Conservation (phyloP, 2,329 filamentous ascomycete genomes). For the Parasarocladium wereldwijsianum region DNA sequence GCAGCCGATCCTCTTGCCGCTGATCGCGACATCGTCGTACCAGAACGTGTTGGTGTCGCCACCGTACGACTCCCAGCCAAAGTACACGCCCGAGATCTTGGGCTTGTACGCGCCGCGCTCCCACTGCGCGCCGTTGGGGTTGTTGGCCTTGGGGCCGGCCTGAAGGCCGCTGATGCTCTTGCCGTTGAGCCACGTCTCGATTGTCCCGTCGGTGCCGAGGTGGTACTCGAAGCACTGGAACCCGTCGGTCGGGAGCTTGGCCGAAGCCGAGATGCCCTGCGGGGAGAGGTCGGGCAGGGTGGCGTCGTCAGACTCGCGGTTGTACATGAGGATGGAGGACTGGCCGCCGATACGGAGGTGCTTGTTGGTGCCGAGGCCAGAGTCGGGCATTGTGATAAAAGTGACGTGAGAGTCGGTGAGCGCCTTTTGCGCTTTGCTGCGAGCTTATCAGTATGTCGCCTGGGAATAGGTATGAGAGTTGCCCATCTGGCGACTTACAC, state of each 20-base stretch:
- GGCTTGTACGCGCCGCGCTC: slow-evolving; percentile 31
- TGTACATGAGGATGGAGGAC: slow-evolving; percentile 47
- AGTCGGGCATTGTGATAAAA: slow-evolving; percentile 50
- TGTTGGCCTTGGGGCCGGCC: slow-evolving; percentile 27
- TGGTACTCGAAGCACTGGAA: slow-evolving; percentile 51
- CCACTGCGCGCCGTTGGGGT: slow-evolving; percentile 39
- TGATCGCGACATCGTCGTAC: slow-evolving; percentile 43
- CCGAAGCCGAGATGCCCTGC: slow-evolving; percentile 39
- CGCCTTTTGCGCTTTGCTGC: slow-evolving; percentile 38
- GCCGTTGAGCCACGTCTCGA: slow-evolving; percentile 47
- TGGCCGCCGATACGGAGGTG: slow-evolving; percentile 49
- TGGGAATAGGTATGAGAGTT: too few relatives aligned
- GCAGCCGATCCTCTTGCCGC: slow-evolving; percentile 11
- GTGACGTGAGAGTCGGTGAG: slow-evolving; percentile 44
- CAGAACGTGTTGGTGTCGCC: slow-evolving; percentile 46
- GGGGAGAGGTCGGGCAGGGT: slow-evolving; percentile 47
- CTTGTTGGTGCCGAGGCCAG: slow-evolving; percentile 37
- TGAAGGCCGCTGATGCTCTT: slow-evolving; percentile 35
- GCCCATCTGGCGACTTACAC: slow-evolving; percentile 37
- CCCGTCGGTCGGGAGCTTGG: slow-evolving; percentile 28
- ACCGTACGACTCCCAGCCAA: slow-evolving; percentile 49
- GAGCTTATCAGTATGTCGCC: too few relatives aligned
- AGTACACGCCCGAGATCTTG: slow-evolving; percentile 39
- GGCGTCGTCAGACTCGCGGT: slow-evolving; percentile 47
- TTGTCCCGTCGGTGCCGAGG: slow-evolving; percentile 38